Base-by-base conservation (phyloP, 2,329 filamentous ascomycete genomes). In the Aspergillus uvarum region DNA sequence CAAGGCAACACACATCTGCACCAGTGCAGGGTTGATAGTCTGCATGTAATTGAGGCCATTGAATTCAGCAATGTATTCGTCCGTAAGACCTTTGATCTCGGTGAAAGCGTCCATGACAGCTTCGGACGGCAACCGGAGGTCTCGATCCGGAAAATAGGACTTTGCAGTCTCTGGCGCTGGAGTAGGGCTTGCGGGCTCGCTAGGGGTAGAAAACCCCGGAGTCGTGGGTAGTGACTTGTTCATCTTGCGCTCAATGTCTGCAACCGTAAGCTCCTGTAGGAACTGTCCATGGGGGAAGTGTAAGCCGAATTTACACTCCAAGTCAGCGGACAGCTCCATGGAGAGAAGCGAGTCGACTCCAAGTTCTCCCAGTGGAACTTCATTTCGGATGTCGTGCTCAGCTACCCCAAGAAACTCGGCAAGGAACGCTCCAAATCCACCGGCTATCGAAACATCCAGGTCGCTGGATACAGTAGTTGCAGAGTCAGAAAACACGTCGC, bases 81-180 rank as follows among this genome's bases (percentile, higher is more conserved):
- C 72, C 0, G 70, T 74, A 11, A 64, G 54, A 35, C 2, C 11
- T 16, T 35, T 35, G 14, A 16, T 4, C n/a, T 56, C 51, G 11
- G 14, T 55, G 51, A 74, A 74, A 7, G 66, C 64, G 4, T 71
- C 68, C 4, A 71, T 58, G 12, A 73, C 50, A 29, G 26, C 26
- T 10, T 49, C n/a, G 16, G 51, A 7, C n/a, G 56, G 22, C 7
- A 59, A n/a, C 16, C 19, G n/a, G 19, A 54, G 24, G 8, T 47
- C 22, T 10, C 22, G 19, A 29, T 54, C 24, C 38, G 32, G 11
- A 6, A 35, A 35, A 16, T 54, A 44, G 14, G 52, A 22, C 29
- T 44, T 54, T 19, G 21, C n/a, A 8, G 8, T 38, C 12, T 22
- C 42, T n/a, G 16, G 14, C 2, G 35, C 52, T 19, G 35, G 2